Conservation (phyloP, 768 basidiomycete genomes). For the Leccinum sublutescens region DNA sequence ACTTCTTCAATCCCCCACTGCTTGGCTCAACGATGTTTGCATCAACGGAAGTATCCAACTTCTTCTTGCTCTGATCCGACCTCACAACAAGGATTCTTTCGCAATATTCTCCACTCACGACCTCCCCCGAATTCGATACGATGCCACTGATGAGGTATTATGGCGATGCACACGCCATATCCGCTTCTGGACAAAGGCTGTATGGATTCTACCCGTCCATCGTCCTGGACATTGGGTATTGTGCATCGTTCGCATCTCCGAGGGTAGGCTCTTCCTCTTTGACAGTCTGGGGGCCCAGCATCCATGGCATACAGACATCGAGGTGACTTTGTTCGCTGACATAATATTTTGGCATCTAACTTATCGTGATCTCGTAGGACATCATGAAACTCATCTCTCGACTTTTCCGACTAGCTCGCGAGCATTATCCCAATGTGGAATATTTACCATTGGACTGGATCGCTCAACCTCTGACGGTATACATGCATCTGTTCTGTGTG, state of each 20-base stretch:
- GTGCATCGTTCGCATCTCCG: conserved; percentile 8
- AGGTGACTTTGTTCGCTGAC: background rate
- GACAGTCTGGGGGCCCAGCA: conserved; percentile 6
- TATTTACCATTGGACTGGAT: too few species aligned
- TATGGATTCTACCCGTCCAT: conserved; percentile 41
- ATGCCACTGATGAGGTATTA: background rate
- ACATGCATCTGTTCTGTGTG: too few species aligned
- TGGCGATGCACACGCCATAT: background rate
- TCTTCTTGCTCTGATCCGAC: too few species aligned
- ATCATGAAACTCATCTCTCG: too few species aligned
- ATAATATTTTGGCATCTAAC: too few species aligned
- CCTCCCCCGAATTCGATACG: background rate
- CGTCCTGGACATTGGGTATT: conserved; percentile 35
- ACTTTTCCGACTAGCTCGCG: too few species aligned
- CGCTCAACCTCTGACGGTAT: too few species aligned
- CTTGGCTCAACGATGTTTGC: too few species aligned
- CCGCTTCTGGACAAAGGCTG: conserved; percentile 31
- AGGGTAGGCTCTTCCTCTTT: conserved; percentile 4
- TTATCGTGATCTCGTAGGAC: too few species aligned
- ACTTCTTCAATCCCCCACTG: too few species aligned
- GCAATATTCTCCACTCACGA: background rate
- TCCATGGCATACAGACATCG: background rate
- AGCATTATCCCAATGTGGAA: too few species aligned
- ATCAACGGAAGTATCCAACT: too few species aligned
- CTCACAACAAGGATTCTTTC: background rate